Base-by-base conservation (phyloP, 495 filamentous ascomycete species). In the Trichoderma virens region DNA sequence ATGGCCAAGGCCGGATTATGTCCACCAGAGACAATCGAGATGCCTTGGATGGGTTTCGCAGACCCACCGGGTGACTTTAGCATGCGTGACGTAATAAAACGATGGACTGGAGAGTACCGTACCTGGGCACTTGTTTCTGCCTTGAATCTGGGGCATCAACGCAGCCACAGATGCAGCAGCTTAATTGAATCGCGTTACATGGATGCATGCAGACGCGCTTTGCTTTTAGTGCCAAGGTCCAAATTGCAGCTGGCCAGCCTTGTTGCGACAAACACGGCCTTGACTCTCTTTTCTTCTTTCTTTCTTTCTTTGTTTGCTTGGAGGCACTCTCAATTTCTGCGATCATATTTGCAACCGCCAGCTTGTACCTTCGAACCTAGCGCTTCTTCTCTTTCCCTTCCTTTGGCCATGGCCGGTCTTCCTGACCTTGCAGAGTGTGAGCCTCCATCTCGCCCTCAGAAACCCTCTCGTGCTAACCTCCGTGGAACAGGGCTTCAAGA, bases 401-500 rank as follows among this genome's bases (percentile, higher is more conserved):
- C 30, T 13, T 16, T 61, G 2, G 27, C 31, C 14, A 62, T 62
- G 61, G 61, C 61, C 11, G 61, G 39, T 30, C 25, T 39, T 25
- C 32, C 61, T 18, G 61, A 62, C 61, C 32, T 62, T 6, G 61
- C 1, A 25, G 61, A 62, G 61, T 62, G 61, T 62, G 45, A 35
- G 61, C 32, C 3, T 23, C 3, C 3, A 7, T 20, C 18, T n/a
- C 59, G 13, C 18, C 4, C 28, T 61, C 59, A n/a, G 1, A 34
- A n/a, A 9, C 13, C 18, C 11, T n/a, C 5, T 3, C 5, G 14
- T 61, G 16, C 59, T 61, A 2, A 61, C 54, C 16, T 61, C 1
- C 25, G 6, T 13, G 3, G 20, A 20, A 43, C 45, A 93, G 92
- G 91, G 91, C 86, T 87, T 62, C 78, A 82, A 63, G 78, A 88